Conservation (phyloP, 768 basidiomycete species). For the Mycena chlorophos region DNA sequence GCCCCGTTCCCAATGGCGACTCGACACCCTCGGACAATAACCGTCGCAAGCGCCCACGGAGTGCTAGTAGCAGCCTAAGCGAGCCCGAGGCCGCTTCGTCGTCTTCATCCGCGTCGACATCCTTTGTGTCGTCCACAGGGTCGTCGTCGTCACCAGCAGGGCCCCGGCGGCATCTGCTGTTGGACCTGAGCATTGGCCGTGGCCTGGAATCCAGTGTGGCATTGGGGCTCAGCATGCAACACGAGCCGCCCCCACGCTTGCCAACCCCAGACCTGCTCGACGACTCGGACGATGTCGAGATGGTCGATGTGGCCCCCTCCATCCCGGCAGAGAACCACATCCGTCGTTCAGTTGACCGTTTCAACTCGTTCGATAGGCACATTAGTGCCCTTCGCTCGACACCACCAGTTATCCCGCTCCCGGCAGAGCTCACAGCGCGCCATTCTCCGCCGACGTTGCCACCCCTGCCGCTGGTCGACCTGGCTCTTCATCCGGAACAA, state of each 20-base stretch:
- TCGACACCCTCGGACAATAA: slow-evolving; percentile 25
- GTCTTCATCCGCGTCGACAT: slow-evolving; percentile 3
- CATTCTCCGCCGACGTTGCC: slow-evolving; percentile 31
- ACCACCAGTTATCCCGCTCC: slow-evolving; percentile 26
- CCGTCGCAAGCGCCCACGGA: slow-evolving; percentile 59
- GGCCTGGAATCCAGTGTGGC: slow-evolving; percentile 20
- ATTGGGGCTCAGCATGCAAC: slow-evolving; percentile 15
- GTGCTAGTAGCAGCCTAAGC: slow-evolving; percentile 49
- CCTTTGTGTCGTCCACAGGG: slow-evolving; percentile 10
- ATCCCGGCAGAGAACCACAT: slow-evolving; percentile 37
- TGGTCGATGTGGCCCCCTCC: slow-evolving; percentile 43
- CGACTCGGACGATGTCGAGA: slow-evolving; percentile 46
- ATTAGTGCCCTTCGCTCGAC: slow-evolving; percentile 49
- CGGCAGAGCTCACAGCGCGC: slow-evolving; percentile 11
- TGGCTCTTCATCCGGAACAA: slow-evolving; percentile 20
- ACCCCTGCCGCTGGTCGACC: slow-evolving; percentile 33
- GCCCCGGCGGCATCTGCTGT: slow-evolving; percentile 14
- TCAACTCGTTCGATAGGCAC: slow-evolving; percentile 54
- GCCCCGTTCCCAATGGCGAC: slow-evolving; percentile 30
- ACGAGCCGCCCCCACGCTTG: slow-evolving; percentile 38
- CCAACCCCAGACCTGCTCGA: slow-evolving; percentile 45
- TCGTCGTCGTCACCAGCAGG: not conserved
- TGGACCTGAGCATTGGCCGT: slow-evolving; percentile 15
- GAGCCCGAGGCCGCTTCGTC: slow-evolving; percentile 37
- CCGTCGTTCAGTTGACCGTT: slow-evolving; percentile 49